Evolutionary conservation across 306 rosid genomes (phyloP).

Genomic region (Cicer judaicum): DNA sequence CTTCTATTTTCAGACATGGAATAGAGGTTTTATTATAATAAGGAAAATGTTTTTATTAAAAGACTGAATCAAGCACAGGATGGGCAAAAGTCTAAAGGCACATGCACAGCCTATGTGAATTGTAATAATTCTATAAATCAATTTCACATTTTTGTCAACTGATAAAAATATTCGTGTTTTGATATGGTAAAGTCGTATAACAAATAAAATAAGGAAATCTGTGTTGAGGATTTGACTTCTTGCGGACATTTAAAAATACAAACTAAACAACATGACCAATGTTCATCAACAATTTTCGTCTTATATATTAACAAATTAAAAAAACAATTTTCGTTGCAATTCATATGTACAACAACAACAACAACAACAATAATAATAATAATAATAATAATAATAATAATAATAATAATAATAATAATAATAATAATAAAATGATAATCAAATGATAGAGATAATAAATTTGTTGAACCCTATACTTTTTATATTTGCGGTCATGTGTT

Average conservation of each 20-base stretch:
- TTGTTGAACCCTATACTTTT: too few relatives aligned
- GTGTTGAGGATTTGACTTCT: constrained; percentile 4
- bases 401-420: too few relatives aligned
- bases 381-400: too few relatives aligned
- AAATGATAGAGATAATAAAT: too few relatives aligned
- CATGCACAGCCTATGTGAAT: background rate
- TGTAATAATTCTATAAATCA: background rate
- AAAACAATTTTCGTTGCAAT: background rate
- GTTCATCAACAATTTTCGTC: background rate
- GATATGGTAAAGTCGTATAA: constrained; percentile 2
- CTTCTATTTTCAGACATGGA: background rate
- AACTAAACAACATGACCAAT: background rate
- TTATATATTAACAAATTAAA: too few relatives aligned
- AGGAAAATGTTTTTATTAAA: constrained; percentile 3
- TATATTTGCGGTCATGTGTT: too few relatives aligned
- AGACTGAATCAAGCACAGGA: background rate
- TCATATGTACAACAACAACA: background rate
- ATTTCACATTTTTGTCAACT: constrained; percentile 1
- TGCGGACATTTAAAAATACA: background rate
- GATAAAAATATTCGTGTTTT: background rate
- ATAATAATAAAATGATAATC: too few relatives aligned
- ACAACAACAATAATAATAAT: background rate
- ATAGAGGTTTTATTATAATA: background rate
- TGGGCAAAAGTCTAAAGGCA: constrained; percentile 1
- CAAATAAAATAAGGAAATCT: background rate